Conservation (phyloP, 2,329 filamentous ascomycete genomes). For the Anisogramma anomala region DNA sequence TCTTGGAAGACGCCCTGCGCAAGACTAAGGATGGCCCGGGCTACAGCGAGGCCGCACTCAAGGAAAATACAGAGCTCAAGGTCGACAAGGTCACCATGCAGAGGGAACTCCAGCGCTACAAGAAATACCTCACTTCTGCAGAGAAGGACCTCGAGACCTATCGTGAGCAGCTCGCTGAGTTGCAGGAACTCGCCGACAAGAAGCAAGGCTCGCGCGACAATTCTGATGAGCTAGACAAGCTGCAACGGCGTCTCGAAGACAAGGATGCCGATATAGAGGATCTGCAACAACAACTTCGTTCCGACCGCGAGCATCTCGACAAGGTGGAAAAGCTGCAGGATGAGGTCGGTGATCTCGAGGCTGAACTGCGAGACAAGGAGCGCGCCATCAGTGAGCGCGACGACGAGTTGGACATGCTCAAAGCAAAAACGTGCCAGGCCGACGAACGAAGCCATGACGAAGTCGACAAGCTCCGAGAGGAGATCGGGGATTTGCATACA, state of each 20-base stretch:
- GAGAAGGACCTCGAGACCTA: constrained; percentile 82
- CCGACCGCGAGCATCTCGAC: constrained; percentile 43
- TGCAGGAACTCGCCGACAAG: constrained; percentile 70
- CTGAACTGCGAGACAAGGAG: constrained; percentile 65
- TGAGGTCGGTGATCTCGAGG: constrained; percentile 64
- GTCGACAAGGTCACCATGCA: constrained; percentile 85
- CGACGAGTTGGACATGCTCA: constrained; percentile 60
- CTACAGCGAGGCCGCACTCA: constrained; percentile 77
- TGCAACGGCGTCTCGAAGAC: constrained; percentile 45
- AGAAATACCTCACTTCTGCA: constrained; percentile 69
- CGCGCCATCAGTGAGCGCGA: constrained; percentile 61
- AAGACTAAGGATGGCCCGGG: constrained; percentile 82
- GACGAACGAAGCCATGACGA: constrained; percentile 32
- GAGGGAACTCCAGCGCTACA: constrained; percentile 73
- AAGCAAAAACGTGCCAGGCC: constrained; percentile 37
- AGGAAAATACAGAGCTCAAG: constrained; percentile 93
- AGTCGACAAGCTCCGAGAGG: constrained; percentile 28
- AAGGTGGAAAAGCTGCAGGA: constrained; percentile 58
- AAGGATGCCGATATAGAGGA: constrained; percentile 50
- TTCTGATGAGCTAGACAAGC: constrained; percentile 45
- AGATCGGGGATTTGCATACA: constrained; percentile 45
- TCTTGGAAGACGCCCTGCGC: constrained; percentile 78
- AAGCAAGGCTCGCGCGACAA: constrained; percentile 62
- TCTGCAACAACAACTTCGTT: constrained; percentile 47
- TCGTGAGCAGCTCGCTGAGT: constrained; percentile 66